Evolutionary conservation across 306 rosid species (phyloP).

Genomic region (Malus sylvestris): DNA sequence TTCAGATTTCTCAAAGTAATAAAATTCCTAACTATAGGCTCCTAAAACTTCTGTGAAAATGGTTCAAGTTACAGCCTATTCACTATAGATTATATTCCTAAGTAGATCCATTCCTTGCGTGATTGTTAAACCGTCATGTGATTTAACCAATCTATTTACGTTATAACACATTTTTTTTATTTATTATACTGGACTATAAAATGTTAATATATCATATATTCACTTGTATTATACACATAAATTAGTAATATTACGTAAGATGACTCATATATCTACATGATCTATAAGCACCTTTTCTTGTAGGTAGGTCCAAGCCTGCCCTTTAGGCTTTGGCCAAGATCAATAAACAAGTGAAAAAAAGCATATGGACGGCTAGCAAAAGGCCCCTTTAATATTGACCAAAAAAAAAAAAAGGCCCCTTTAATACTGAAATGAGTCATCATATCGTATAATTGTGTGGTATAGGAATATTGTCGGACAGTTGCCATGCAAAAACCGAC

Average conservation of each 20-base stretch:
- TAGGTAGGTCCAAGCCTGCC: neutral
- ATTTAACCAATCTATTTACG: no score
- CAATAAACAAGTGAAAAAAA: neutral
- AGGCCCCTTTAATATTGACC: neutral
- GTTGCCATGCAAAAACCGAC: neutral
- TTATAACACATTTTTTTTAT: no score
- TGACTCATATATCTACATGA: neutral
- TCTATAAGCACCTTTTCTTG: neutral
- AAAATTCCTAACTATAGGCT: neutral
- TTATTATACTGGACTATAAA: no score
- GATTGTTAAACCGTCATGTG: neutral
- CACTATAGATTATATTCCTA: neutral
- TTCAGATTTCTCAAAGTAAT: neutral
- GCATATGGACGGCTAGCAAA: neutral
- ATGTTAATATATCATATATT: no score
- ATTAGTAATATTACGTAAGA: neutral
- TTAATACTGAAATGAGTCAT: neutral
- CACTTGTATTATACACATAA: no score
- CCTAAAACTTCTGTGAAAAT: neutral
- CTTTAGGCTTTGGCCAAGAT: neutral
- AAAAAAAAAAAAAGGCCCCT: neutral
- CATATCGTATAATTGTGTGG: neutral
- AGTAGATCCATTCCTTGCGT: neutral
- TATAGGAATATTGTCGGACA: conserved; percentile 1
- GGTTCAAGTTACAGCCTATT: neutral